A percentile compares a stretch with the other conserved stretches of the same genome.
These are phyloP conservation scores for Aeminium ludgeri DNA, from an alignment of 495 filamentous ascomycete genomes.

Conservation along the genomic window DNA sequence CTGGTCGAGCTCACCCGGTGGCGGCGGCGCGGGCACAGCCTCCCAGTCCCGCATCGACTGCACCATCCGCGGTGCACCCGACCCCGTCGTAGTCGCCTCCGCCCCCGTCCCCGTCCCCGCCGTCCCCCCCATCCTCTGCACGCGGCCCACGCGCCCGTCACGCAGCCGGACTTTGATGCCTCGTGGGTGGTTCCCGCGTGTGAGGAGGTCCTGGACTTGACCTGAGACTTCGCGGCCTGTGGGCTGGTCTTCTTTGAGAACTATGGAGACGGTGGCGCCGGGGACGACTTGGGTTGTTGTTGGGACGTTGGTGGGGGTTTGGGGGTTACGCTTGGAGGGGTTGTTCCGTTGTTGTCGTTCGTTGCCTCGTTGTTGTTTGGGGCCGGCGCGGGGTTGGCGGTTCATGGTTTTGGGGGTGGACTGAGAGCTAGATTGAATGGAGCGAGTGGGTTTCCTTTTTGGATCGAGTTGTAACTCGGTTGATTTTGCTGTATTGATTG, in stretches of 20 bases:
- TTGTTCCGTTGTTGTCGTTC: no score
- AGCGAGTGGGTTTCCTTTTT: no score
- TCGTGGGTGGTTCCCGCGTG: constrained; percentile 51
- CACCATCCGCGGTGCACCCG: not conserved
- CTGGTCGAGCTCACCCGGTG: not conserved
- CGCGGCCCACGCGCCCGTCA: constrained; percentile 51
- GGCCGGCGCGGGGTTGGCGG: not conserved
- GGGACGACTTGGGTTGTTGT: constrained; percentile 33
- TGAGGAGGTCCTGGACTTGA: constrained; percentile 42
- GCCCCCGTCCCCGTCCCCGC: no score
- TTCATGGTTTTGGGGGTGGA: no score
- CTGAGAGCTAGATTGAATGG: no score
- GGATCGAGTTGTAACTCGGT: no score
- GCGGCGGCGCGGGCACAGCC: not conserved
- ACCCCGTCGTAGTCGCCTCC: constrained; percentile 15
- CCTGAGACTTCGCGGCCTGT: constrained; percentile 52
- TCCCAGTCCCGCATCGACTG: not conserved
- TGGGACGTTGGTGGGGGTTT: constrained; percentile 28
- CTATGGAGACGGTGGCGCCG: constrained; percentile 47
- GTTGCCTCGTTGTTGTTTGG: no score
- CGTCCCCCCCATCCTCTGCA: constrained; percentile 35
- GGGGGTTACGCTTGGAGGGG: no score
- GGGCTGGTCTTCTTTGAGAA: constrained; percentile 53
- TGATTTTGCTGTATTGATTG: no score
- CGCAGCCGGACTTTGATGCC: constrained; percentile 58